A percentile compares a stretch with the other conserved stretches of the same genome.
Conservation (phyloP, 306 rosid species). For the Vigna unguiculata region DNA sequence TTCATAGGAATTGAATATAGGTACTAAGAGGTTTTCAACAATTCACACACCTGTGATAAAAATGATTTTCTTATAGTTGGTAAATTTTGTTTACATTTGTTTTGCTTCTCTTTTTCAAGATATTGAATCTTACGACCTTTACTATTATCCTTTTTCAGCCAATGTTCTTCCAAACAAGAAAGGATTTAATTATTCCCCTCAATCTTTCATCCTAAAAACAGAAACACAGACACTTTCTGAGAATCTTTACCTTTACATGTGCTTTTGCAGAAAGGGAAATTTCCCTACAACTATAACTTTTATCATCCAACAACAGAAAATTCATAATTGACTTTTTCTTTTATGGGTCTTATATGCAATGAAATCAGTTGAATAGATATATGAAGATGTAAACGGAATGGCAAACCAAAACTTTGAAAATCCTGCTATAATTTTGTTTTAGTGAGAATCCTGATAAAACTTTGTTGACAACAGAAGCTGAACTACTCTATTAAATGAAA, state of each 20-base stretch:
- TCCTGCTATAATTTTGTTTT: background rate
- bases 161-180: background rate
- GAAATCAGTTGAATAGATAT: background rate
- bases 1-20: too few relatives aligned
- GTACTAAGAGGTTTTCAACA: too few relatives aligned
- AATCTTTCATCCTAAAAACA: background rate
- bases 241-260: constrained; percentile 26
- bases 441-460: constrained; percentile 31
- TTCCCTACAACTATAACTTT: background rate
- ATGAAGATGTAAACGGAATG: background rate
- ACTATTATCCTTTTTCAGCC: background rate
- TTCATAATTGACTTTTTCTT: background rate
- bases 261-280: constrained; percentile 13
- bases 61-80: background rate
- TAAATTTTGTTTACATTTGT: background rate
- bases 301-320: background rate
- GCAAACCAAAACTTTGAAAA: constrained; percentile 7
- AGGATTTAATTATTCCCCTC: background rate
- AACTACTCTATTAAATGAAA: constrained; percentile 7
- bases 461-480: constrained; percentile 3
- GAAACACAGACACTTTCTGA: background rate
- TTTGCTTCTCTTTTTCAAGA: background rate
- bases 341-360: background rate
- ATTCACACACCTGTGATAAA: too few relatives aligned
- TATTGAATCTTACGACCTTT: background rate